A percentile compares a stretch with the other conserved stretches of the same genome.
Evolutionary conservation across 2,329 filamentous ascomycete genomes (phyloP).

Genomic region (Xylaria multiplex): DNA sequence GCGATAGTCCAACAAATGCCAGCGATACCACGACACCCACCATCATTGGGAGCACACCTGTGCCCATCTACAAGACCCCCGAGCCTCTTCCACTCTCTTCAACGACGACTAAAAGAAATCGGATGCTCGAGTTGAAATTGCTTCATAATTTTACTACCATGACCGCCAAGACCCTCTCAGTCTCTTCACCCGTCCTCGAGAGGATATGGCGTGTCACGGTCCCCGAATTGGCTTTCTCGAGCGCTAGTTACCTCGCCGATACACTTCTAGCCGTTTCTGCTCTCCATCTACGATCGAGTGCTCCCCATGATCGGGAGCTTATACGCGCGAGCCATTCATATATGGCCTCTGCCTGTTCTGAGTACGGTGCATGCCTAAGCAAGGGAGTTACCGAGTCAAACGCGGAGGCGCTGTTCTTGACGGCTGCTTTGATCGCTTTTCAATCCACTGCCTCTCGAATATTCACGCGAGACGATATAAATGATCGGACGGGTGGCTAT

Average conservation of each 20-base stretch:
- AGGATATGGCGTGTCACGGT: conserved; percentile 70
- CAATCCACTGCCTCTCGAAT: conserved; percentile 71
- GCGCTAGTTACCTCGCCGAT: conserved; percentile 68
- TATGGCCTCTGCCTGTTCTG: conserved; percentile 70
- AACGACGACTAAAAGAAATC: conserved; percentile 53
- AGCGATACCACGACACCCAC: conserved; percentile 45
- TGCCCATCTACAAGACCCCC: conserved; percentile 49
- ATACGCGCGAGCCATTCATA: conserved; percentile 71
- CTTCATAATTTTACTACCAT: conserved; percentile 72
- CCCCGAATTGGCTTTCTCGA: conserved; percentile 69
- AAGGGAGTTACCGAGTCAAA: conserved; percentile 67
- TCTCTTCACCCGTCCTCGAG: conserved; percentile 61
- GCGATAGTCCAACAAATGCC: conserved; percentile 43
- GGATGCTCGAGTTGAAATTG: conserved; percentile 69
- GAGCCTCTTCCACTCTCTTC: conserved; percentile 51
- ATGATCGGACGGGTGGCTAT: conserved; percentile 58
- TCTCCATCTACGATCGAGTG: conserved; percentile 66
- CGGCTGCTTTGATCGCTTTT: conserved; percentile 72
- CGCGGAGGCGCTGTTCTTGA: conserved; percentile 71
- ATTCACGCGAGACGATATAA: conserved; percentile 66
- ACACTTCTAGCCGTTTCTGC: conserved; percentile 72
- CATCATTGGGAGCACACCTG: conserved; percentile 47
- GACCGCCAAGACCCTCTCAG: conserved; percentile 69
- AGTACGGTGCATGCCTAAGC: conserved; percentile 67
- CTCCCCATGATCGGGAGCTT: conserved; percentile 68